Conservation (phyloP, 176 grass and related monocot species). For the Leersia perrieri region DNA sequence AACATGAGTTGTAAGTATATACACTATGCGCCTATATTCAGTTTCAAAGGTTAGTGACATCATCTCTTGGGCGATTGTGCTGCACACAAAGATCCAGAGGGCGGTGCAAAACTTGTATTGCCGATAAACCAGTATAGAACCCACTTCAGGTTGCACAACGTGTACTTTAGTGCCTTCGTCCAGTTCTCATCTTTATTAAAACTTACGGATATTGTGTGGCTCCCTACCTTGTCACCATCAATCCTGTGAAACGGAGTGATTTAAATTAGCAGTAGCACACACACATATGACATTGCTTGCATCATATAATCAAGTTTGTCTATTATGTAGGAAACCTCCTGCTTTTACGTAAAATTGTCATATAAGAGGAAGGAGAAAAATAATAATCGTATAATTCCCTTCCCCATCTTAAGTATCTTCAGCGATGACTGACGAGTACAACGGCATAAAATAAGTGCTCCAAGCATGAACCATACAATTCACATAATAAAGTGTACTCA, state of each 20-base stretch:
- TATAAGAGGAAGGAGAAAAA: not conserved
- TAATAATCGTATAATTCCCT: not conserved
- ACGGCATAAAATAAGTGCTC: not conserved
- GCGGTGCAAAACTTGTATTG: slow-evolving; percentile 76
- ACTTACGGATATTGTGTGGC: slow-evolving; percentile 87
- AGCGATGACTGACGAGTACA: not conserved
- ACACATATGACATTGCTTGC: not conserved
- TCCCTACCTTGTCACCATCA: slow-evolving; percentile 94
- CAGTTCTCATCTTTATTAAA: slow-evolving; percentile 91
- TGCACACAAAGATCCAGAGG: slow-evolving; percentile 21
- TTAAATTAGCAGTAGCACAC: not conserved
- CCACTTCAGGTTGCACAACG: slow-evolving; percentile 94
- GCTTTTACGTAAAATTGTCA: not conserved
- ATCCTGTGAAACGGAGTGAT: slow-evolving; percentile 55
- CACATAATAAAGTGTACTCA: not conserved
- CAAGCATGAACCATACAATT: slow-evolving; percentile 20
- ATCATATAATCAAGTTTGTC: slow-evolving; percentile 7
- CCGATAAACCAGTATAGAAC: slow-evolving; percentile 93
- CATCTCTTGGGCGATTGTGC: slow-evolving; percentile 28
- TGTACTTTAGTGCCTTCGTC: slow-evolving; percentile 95
- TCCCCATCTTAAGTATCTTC: not conserved
- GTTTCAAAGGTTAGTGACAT: not conserved
- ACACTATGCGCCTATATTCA: not conserved
- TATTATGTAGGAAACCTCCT: not conserved
- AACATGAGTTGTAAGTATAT: not conserved